Evolutionary conservation across 495 filamentous ascomycete genomes (phyloP), one percentile per base, ranked within the genome.

Genomic region (Penicillium mononematosum): DNA sequence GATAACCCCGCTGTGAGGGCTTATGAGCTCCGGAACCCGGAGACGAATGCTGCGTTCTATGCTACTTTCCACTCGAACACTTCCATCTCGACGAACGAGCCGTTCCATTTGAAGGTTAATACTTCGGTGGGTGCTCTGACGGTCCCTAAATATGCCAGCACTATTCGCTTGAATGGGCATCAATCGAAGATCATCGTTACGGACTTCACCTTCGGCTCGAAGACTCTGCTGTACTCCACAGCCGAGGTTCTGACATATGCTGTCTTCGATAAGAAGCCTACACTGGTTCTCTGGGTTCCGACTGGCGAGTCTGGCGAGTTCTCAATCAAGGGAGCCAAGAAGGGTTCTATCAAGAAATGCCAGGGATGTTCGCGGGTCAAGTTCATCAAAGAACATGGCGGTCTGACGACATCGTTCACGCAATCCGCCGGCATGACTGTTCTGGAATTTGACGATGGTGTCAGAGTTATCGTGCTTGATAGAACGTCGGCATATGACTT

Each of bases 111-210:
- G 20, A 66, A 70, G 27, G 70, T 85, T 42, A 78, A 80, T 24
- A 85, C 83, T 3, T 84, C 82, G 3, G 72, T 63, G 24, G 83
- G 83, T 4, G 59, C 65, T 5, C 59, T 85, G 29, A 83, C 70
- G 11, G 69, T 82, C 29, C 78, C 75, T 5, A 60, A 62, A 50
- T 62, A 72, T 38, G 73, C 70, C 19, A 65, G 70, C 8, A 58
- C 64, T 3, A 72, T 83, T 48, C 64, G 74, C 7, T 72, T 86
- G 17, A 83, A 83, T 61, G 83, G 83, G 4, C 77, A 82, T 22
- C 79, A 84, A 51, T 77, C 81, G 11, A 85, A 86, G 69, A 85
- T 86, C 38, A 50, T 84, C 22, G 78, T 83, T 5, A 85, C 83
- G 0, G 83, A 85, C 58, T 85, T 83, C 57, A 64, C 52, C 3